Base-by-base conservation (phyloP, 495 filamentous ascomycete genomes). In the Xylaria nigripes region DNA sequence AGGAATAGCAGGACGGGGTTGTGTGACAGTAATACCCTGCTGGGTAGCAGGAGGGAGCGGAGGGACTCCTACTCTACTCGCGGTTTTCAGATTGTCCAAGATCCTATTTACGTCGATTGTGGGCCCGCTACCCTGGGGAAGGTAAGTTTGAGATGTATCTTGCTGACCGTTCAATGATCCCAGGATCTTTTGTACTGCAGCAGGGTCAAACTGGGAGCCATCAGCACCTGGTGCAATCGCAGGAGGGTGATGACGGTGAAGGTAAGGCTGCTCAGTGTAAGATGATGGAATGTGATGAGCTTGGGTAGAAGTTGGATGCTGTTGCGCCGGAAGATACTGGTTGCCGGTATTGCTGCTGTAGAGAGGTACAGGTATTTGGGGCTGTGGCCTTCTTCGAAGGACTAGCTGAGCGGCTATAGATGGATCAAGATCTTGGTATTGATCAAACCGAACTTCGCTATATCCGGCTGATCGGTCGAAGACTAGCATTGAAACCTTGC, bases 401-500 rank as follows among this genome's bases (percentile, higher is more conserved):
- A 95, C 87, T 21, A 98, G 80, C 52, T 90, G 86, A 9, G 85
- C 88, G 2, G 85, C 89, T 27, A 88, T 80, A 7, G 73, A 66
- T 0, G 89, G 85, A 6, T 93, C 88, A 3, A 96, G 73, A 58
- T 86, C 81, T 34, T 85, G 79, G 61, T 98, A 98, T 59, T 91
- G 82, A 59, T 91, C 86, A 64, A 86, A 96, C 27, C 78, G 81
- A 54, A 92, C 81, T 55, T 84, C 89, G 55, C 81, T 79, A 36
- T 71, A 73, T 23, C 85, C 87, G 12, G 70, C 76, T 40, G 81
- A 84, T 16, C 92, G 85, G 69, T 91, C 86, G 62, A 96, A 96
- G 18, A 95, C 78, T 61, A 90, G 87, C 23, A 97, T 69, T 2
- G 84, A 77, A 48, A 96, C 85, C 58, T 82, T 86, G 45, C 84